These are phyloP conservation scores for Clarireedia paspali DNA, from an alignment of 2,329 filamentous ascomycete species.

Conservation along the genomic window DNA sequence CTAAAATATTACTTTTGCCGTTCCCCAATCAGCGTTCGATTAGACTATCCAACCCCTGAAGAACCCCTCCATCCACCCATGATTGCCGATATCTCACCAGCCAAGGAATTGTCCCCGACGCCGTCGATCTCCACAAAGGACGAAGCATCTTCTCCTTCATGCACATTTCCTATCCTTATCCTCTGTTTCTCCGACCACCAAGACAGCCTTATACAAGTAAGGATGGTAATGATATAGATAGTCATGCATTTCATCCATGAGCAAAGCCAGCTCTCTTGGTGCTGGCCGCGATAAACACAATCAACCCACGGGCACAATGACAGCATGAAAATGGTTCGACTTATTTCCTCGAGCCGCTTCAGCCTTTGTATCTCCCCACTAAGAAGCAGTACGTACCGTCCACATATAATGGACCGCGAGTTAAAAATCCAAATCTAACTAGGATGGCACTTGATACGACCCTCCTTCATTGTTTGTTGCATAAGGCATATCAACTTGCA, in stretches of 20 bases:
- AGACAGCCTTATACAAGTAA: too few relatives aligned
- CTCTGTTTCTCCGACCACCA: too few relatives aligned
- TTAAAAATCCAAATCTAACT: not conserved
- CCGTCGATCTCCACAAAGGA: not conserved
- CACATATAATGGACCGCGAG: not conserved
- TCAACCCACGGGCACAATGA: not conserved
- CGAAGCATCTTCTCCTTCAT: not conserved
- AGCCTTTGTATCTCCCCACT: too few relatives aligned
- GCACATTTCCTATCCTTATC: too few relatives aligned
- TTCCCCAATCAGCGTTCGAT: not conserved
- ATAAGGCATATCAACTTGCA: slow-evolving; percentile 3
- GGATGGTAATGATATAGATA: slow-evolving; percentile 1
- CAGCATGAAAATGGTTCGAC: not conserved
- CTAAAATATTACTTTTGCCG: slow-evolving; percentile 2
- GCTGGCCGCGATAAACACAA: not conserved
- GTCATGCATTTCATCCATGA: not conserved
- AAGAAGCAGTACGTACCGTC: not conserved
- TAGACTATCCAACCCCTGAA: not conserved
- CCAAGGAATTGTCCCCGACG: not conserved
- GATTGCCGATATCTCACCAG: not conserved
- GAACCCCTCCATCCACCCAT: not conserved
- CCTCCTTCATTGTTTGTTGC: slow-evolving; percentile 4
- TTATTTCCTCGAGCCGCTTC: not conserved
- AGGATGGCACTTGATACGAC: not conserved
- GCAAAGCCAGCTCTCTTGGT: not conserved